Percentiles rank a stretch among this genome's conserved stretches.
phyloP scores from a whole-genome alignment of 179 eudicot genomes.

The Patellifolia procumbens region DNA sequence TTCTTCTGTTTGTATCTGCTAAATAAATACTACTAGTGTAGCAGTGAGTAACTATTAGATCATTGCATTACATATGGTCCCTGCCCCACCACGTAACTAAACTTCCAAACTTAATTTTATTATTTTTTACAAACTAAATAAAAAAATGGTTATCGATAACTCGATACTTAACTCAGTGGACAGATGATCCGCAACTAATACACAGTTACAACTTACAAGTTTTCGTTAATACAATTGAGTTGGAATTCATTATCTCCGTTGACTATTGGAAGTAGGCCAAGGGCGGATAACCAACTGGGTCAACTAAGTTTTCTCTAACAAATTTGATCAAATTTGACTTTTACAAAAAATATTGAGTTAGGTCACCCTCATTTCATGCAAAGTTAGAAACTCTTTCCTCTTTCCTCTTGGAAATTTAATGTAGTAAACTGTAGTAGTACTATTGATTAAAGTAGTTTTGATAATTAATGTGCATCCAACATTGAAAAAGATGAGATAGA shows the following conservation, averaged over 20 bases:
- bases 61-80: slow-evolving; percentile 9
- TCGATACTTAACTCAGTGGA: too few relatives aligned
- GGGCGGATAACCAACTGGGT: too few relatives aligned
- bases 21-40: slow-evolving; percentile 8
- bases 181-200: too few relatives aligned
- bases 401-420: slow-evolving; percentile 24
- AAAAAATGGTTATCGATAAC: too few relatives aligned
- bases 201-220: too few relatives aligned
- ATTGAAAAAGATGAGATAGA: slow-evolving; percentile 17
- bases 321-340: slow-evolving; percentile 25
- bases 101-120: not conserved
- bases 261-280: too few relatives aligned
- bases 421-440: not conserved
- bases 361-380: slow-evolving; percentile 33
- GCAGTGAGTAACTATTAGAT: slow-evolving; percentile 13
- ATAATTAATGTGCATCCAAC: not conserved
- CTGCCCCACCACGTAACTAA: slow-evolving; percentile 5
- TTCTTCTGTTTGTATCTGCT: slow-evolving; percentile 16
- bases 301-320: too few relatives aligned
- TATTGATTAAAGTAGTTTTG: not conserved
- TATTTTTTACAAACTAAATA: not conserved
- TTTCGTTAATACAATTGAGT: too few relatives aligned
- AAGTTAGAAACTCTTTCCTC: not conserved
- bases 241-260: too few relatives aligned
- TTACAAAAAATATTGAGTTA: slow-evolving; percentile 2